A percentile compares a stretch with the other conserved stretches of the same genome.
phyloP scores from a whole-genome alignment of 2,329 filamentous ascomycete species.

The Fusarium concolor region DNA sequence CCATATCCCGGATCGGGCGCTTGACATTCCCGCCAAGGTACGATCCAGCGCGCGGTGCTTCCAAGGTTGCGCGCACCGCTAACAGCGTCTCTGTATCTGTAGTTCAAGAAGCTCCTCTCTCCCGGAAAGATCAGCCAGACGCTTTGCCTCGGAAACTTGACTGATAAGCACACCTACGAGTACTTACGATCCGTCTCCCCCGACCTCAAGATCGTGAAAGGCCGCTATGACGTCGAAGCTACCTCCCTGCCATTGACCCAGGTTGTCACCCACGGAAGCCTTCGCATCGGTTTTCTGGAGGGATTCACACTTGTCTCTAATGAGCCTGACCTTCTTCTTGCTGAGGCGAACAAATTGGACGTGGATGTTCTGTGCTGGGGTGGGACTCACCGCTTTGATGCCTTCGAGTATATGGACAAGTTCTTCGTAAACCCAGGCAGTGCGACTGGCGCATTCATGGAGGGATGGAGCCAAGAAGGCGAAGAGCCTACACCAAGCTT shows the following conservation, averaged over 20 bases:
- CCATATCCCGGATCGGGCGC: conserved; percentile 91
- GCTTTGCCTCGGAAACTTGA: conserved; percentile 83
- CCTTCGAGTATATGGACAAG: conserved; percentile 80
- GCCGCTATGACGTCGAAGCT: conserved; percentile 74
- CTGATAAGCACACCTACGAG: conserved; percentile 83
- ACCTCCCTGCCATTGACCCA: conserved; percentile 73
- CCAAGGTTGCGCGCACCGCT: conserved; percentile 38
- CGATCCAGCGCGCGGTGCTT: conserved; percentile 19
- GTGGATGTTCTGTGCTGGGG: conserved; percentile 78
- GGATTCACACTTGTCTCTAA: conserved; percentile 75
- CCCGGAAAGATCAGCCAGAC: conserved; percentile 87
- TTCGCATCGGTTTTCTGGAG: conserved; percentile 75
- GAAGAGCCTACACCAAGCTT: conserved; percentile 89
- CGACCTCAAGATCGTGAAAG: conserved; percentile 76
- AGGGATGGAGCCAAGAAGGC: conserved; percentile 67
- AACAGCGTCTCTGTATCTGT: conserved; percentile 37
- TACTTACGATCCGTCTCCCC: conserved; percentile 81
- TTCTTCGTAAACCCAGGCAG: conserved; percentile 78
- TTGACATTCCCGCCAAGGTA: conserved; percentile 92
- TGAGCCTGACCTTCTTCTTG: conserved; percentile 74
- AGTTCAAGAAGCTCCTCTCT: conserved; percentile 89
- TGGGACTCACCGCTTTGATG: conserved; percentile 75
- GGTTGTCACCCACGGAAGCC: conserved; percentile 72
- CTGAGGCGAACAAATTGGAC: conserved; percentile 75
- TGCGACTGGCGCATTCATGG: conserved; percentile 72